Evolutionary conservation across 2,329 filamentous ascomycete species (phyloP), one percentile per base, ranked within the genome.

Genomic region (Aspergillus ustus): DNA sequence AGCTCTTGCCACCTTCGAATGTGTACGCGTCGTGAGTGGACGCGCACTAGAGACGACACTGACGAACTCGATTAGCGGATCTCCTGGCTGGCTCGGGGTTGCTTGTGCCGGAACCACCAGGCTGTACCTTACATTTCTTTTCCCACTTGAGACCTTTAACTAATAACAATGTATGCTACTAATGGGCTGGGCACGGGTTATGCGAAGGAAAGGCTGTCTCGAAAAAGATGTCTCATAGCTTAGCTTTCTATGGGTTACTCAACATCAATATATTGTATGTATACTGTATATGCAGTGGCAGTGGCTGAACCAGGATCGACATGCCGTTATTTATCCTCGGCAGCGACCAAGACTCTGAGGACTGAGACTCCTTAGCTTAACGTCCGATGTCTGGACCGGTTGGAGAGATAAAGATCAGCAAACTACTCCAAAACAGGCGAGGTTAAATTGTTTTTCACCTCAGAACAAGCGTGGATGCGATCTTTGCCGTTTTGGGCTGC

Each of bases 1-100:
- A 71, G 58, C 66, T 78, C 20, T 69, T 78, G 3, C 69, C 72
- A 31, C 72, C 71, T 22, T 62, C 64, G 17, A 69, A 67, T 55
- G 63, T 66, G 48, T 71, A 69, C 58, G 57, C 65, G 56, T 57
- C 65, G 28, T 71, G 61, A 68, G 28, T 28, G 31, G 29, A 51
- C n/a, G 37, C 34, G 22, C 37, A 28, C 43, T 37, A 54, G 48
- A 25, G 28, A 57, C 28, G 59, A 59, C 51, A 56, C 31, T 59
- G 45, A 63, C 40, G 55, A 63, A 44, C 31, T 59, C 48, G 60
- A 55, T 58, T 40, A 57, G 22, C 46, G 52, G 31, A 51, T n/a
- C 19, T 37, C 20, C 20, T 37, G 13, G 28, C 37, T 22, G 8
- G 34, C 51, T n/a, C 20, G 20, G n/a, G 19, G 52, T 37, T 15